Base-by-base conservation (phyloP, 352 stramenopile species). In the Pseudoperonospora humuli region DNA sequence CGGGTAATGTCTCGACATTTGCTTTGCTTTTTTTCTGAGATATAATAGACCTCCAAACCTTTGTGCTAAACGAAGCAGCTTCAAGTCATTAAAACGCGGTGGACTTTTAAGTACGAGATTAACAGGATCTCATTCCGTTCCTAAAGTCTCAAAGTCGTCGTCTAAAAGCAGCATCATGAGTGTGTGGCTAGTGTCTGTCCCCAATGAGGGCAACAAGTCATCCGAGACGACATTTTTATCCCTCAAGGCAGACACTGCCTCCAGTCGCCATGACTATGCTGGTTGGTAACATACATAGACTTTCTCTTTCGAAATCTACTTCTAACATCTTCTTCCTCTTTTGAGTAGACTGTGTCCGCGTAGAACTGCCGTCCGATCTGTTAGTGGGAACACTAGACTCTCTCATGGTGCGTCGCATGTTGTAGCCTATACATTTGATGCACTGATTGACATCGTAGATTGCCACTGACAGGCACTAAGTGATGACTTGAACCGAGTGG, bases 381-480 rank as follows among this genome's bases (percentile, higher is more conserved):
- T 84, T 96, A 24, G 94, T 98, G 10, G 96, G 96, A 7, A 99
- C 96, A 21, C 72, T 99, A 24, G 95, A 99, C 67, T 96, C 83
- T 50, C 84, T 99, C 18, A 98, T 99, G 95, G 78, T 92, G 15
- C 35, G 44, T 57, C n/a, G 4, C 3, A 8, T 28, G 5, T 11
- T 32, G 6, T 7, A n/a, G 14, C 18, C 27, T 1, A 9, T 11
- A 13, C 27, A 9, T 10, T 15, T 21, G 7, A 5, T 9, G 5
- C 1, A 40, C 21, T 20, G 14, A 7, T 7, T n/a, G 54, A 5
- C n/a, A 62, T 32, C 29, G 5, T 39, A 21, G 20, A 18, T n/a
- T 45, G 31, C 27, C 23, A 29, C 15, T 35, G 7, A 7, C 10
- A 92, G 77, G 77, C 78, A 15, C 45, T 91, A 34, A 87, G 86